Evolutionary conservation across 805 yeast genomes (phyloP).

Genomic region (Starmerella vaccinii): DNA sequence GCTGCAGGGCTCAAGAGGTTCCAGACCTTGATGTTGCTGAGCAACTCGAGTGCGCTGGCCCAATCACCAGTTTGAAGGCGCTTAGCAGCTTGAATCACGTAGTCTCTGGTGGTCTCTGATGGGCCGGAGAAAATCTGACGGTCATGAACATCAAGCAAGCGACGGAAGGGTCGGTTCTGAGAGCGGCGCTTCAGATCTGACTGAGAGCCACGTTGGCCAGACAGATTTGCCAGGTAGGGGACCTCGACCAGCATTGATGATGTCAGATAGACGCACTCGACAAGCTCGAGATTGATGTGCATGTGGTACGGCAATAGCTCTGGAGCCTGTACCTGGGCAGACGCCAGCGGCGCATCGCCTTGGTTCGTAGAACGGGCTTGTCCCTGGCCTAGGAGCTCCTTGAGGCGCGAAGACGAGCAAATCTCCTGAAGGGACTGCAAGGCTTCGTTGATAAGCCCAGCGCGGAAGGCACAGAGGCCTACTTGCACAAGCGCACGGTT

Average conservation of each 20-base stretch:
- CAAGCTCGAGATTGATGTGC: slow-evolving; percentile 91
- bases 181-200: slow-evolving; percentile 52
- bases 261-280: slow-evolving; percentile 89
- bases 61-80: slow-evolving; percentile 84
- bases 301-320: slow-evolving; percentile 85
- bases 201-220: slow-evolving; percentile 32
- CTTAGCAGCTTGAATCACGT: slow-evolving; percentile 83
- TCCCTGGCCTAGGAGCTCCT: slow-evolving; percentile 92
- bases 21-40: slow-evolving; percentile 78
- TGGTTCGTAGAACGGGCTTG: slow-evolving; percentile 46
- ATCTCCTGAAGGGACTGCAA: slow-evolving; percentile 82
- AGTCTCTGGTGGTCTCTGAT: slow-evolving; percentile 92
- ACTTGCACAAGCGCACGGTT: slow-evolving; percentile 93
- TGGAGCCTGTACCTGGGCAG: slow-evolving; percentile 18
- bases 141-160: slow-evolving; percentile 84
- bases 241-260: slow-evolving; percentile 81
- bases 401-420: slow-evolving; percentile 72
- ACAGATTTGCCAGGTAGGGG: slow-evolving; percentile 73
- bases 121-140: slow-evolving; percentile 95
- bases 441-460: slow-evolving; percentile 74
- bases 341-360: neutral
- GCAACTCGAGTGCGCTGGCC: slow-evolving; percentile 61
- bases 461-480: slow-evolving; percentile 90
- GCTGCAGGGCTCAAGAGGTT: slow-evolving; percentile 54
- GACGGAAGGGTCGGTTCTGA: slow-evolving; percentile 74